Evolutionary conservation across 306 rosid genomes (phyloP).

Genomic region (Crotalaria pallida): DNA sequence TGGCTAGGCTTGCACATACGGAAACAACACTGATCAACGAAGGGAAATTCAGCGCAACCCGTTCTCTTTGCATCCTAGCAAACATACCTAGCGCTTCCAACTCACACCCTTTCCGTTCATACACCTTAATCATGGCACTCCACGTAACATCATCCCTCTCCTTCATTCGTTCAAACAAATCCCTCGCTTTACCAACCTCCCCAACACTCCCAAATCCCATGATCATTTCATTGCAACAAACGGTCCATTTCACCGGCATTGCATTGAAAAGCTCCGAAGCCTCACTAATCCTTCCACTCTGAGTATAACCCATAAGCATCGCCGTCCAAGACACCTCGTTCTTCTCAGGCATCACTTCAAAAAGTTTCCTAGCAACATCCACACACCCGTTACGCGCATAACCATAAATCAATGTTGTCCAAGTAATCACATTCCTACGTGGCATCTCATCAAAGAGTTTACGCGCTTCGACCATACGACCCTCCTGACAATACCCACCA

Average conservation of each 20-base stretch:
- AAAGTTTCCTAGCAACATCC: slow-evolving; percentile 53
- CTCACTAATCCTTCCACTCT: slow-evolving; percentile 43
- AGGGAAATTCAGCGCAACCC: slow-evolving; percentile 41
- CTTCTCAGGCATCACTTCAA: slow-evolving; percentile 51
- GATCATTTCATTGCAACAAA: slow-evolving; percentile 51
- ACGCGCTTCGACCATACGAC: slow-evolving; percentile 43
- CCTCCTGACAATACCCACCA: slow-evolving; percentile 47
- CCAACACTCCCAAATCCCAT: slow-evolving; percentile 37
- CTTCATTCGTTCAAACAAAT: slow-evolving; percentile 39
- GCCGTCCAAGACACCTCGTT: slow-evolving; percentile 58
- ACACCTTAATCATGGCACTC: slow-evolving; percentile 53
- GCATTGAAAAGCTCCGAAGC: slow-evolving; percentile 44
- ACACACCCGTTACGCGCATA: slow-evolving; percentile 41
- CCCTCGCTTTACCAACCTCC: slow-evolving; percentile 30
- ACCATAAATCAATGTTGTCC: slow-evolving; percentile 55
- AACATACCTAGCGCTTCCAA: slow-evolving; percentile 45
- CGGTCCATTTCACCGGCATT: slow-evolving; percentile 37
- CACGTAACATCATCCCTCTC: slow-evolving; percentile 50
- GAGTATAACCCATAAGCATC: slow-evolving; percentile 52
- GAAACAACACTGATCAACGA: slow-evolving; percentile 45
- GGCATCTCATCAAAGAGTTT: slow-evolving; percentile 47
- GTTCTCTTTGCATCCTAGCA: slow-evolving; percentile 46
- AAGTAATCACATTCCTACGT: slow-evolving; percentile 40
- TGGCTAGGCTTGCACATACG: slow-evolving; percentile 45
- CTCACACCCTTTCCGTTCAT: slow-evolving; percentile 45